Evolutionary conservation across 2,329 filamentous ascomycete genomes (phyloP), one percentile per base, ranked within the genome.

Genomic region (Pseudogymnoascus destructans): DNA sequence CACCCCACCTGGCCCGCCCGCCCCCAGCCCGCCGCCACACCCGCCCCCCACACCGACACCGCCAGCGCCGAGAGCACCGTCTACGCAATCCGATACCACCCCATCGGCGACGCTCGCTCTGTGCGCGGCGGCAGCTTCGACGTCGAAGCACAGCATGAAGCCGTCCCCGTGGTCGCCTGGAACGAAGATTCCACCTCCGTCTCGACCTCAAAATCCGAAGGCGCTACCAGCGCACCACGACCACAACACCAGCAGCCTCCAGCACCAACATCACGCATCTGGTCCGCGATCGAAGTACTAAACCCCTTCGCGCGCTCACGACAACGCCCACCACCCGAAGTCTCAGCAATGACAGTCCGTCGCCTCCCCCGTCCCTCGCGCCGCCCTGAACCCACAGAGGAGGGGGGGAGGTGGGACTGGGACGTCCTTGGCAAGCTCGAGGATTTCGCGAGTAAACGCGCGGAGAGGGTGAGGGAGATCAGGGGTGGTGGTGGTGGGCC

Each of bases 61-160:
- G 76, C 79, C 15, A 84, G 81, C 64, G 81, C 79, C 0, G 80
- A 80, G 42, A 84, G 81, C 67, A 85, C 81, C 1, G 77, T 81
- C 2, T 85, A 85, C 62, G 79, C 80, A 5, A 75, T 85, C 33
- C 74, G 80, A 57, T 84, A 84, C 62, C 80, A 82, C 58, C 74
- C 79, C 9, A 72, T 78, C 5, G 78, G 79, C 1, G 81, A 68
- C 42, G 59, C 46, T 36, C 40, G 42, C 15, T 30, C 59, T 32
- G 55, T 30, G 11, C 10, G 56, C 7, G 63, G 64, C 3, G 64
- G 63, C 30, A 62, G 55, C n/a, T 64, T 65, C 36, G 68, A 65
- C 40, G 27, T 62, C 25, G 58, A 62, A 13, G 13, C 33, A 7
- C 57, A 62, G 27, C 56, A 60, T 6, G 64, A 66, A 13, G 61